phyloP scores from a whole-genome alignment of 306 rosid species.

The Coriaria nepalensis region DNA sequence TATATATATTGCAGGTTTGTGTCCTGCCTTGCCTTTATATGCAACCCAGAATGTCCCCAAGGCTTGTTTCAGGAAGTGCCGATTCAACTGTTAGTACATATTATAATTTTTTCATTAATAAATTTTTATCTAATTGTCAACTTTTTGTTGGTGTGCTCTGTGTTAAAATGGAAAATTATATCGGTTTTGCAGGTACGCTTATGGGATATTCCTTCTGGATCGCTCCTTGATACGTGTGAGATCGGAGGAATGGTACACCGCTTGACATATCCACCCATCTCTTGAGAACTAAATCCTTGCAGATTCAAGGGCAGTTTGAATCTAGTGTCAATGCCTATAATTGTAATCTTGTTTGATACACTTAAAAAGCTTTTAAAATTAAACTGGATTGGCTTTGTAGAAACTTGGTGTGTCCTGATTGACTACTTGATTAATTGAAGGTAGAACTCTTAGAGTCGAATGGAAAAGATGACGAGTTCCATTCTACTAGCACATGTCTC shows the following conservation, averaged over 20 bases:
- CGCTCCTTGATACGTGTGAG: conserved; percentile 63
- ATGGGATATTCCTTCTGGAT: conserved; percentile 69
- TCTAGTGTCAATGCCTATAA: not conserved
- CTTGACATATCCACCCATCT: not conserved
- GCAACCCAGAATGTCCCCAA: conserved; percentile 37
- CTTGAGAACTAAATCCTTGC: too few relatives aligned
- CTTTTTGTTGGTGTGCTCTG: conserved; percentile 11
- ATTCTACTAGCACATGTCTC: conserved; percentile 49
- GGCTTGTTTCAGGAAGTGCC: conserved; percentile 82
- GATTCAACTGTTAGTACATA: conserved; percentile 65
- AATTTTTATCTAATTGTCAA: conserved; percentile 2
- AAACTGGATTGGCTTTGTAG: not conserved
- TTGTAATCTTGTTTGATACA: conserved; percentile 1
- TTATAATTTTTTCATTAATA: conserved; percentile 6
- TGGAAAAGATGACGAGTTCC: conserved; percentile 37
- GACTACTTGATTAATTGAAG: conserved; percentile 26
- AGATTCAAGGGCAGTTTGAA: too few relatives aligned
- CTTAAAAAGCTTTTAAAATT: conserved; percentile 3
- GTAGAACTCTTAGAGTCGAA: conserved; percentile 66
- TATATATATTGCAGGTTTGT: conserved; percentile 47
- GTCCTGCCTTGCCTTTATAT: conserved; percentile 61
- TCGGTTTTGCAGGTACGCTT: conserved; percentile 55
- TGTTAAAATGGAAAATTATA: conserved; percentile 6
- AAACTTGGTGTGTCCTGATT: not conserved
- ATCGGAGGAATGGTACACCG: conserved; percentile 51